These are phyloP conservation scores for Penicillium sp. DNA, from an alignment of 2,329 filamentous ascomycete genomes.

Conservation along the genomic window DNA sequence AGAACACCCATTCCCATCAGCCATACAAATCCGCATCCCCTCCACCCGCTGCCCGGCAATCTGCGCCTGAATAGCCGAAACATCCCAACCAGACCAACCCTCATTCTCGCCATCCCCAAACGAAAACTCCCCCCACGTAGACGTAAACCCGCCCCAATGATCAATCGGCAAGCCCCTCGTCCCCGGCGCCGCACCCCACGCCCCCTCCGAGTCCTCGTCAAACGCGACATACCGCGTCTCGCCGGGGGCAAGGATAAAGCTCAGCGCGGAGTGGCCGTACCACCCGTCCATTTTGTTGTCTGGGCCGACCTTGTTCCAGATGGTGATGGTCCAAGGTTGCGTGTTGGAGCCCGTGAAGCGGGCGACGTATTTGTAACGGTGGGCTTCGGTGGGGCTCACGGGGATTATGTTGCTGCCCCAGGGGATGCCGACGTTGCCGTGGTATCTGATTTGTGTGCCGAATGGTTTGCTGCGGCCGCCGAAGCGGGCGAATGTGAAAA, in stretches of 20 bases:
- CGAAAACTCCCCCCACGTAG: conserved; percentile 45
- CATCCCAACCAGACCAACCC: conserved; percentile 44
- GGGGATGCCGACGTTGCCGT: conserved; percentile 41
- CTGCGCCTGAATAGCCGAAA: conserved; percentile 44
- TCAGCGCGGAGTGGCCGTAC: conserved; percentile 38
- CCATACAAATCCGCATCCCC: conserved; percentile 39
- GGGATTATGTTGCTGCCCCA: conserved; percentile 46
- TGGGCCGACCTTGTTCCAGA: conserved; percentile 46
- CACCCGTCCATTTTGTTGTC: conserved; percentile 39
- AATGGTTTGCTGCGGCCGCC: conserved; percentile 31
- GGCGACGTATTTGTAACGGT: conserved; percentile 42
- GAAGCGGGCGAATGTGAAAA: conserved; percentile 32
- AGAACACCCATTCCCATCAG: conserved; percentile 32
- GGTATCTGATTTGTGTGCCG: conserved; percentile 30
- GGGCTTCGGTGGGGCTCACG: conserved; percentile 33
- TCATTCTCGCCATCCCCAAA: conserved; percentile 37
- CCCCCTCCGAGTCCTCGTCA: conserved; percentile 42
- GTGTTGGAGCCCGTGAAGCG: conserved; percentile 35
- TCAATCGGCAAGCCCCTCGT: conserved; percentile 30
- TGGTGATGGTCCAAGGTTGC: conserved; percentile 35
- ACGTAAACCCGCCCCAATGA: conserved; percentile 36
- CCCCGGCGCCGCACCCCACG: conserved; percentile 37
- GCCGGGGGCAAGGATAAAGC: conserved; percentile 34
- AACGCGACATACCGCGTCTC: conserved; percentile 41
- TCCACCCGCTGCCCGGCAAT: conserved; percentile 31